Conservation (phyloP, 2,329 filamentous ascomycete genomes). For the Coniochaeta sp. region DNA sequence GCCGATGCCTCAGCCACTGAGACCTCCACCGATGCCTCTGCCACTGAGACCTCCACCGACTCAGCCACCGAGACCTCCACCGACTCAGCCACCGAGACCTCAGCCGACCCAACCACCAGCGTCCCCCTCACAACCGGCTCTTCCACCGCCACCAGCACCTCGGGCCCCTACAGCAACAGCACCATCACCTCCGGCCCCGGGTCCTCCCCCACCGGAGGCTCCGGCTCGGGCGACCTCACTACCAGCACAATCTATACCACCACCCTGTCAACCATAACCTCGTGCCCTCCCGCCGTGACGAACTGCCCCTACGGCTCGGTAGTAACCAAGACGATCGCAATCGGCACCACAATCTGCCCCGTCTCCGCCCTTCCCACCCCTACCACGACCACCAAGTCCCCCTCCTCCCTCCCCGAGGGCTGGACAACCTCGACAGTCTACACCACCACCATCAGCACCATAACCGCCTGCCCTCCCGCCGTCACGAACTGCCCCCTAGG, state of each 20-base stretch:
- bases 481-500: constrained; percentile 33
- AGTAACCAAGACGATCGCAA: constrained; percentile 19
- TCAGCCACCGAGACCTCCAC: background rate
- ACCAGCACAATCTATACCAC: constrained; percentile 25
- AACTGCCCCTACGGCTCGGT: constrained; percentile 19
- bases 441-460: constrained; percentile 24
- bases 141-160: background rate
- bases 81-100: background rate
- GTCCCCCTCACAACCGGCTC: background rate
- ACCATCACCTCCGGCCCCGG: constrained; percentile 2
- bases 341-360: constrained; percentile 26
- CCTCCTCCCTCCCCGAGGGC: constrained; percentile 8
- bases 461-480: constrained; percentile 23
- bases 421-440: constrained; percentile 20
- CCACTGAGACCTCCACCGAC: background rate
- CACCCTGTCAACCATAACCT: constrained; percentile 24
- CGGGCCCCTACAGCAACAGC: background rate
- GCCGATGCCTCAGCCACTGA: too few species aligned
- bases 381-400: constrained; percentile 4
- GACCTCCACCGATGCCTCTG: too few species aligned
- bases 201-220: constrained; percentile 1
- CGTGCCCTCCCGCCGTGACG: constrained; percentile 19
- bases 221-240: constrained; percentile 8
- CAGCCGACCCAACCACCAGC: background rate
- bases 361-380: constrained; percentile 12